Evolutionary conservation across 495 filamentous ascomycete genomes (phyloP).

Genomic region (Cercophora newfieldiana): DNA sequence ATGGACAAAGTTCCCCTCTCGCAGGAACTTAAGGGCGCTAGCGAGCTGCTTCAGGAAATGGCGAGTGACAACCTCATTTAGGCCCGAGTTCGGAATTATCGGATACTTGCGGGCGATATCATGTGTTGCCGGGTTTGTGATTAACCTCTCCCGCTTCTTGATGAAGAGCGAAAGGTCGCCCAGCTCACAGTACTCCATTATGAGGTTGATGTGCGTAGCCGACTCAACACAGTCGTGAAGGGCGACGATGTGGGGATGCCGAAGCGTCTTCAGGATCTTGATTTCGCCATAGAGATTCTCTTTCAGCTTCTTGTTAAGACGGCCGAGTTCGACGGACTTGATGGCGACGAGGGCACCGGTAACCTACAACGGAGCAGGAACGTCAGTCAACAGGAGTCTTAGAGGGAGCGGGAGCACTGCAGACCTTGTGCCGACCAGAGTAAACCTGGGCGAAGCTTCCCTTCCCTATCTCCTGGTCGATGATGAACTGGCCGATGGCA

Average conservation of each 20-base stretch:
- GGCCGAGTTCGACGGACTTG: constrained; percentile 88
- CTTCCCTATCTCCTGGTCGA: constrained; percentile 84
- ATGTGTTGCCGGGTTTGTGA: constrained; percentile 69
- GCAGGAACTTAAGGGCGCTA: constrained; percentile 86
- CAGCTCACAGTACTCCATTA: constrained; percentile 98
- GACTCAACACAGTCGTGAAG: constrained; percentile 91
- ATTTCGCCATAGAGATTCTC: constrained; percentile 96
- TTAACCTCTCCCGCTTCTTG: constrained; percentile 81
- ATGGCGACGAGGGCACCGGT: constrained; percentile 78
- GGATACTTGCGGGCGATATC: constrained; percentile 93
- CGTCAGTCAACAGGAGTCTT: constrained; percentile 41
- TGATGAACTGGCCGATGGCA: constrained; percentile 72
- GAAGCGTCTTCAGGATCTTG: constrained; percentile 83
- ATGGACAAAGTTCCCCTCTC: constrained; percentile 83
- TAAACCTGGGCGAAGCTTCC: constrained; percentile 96
- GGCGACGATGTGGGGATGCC: constrained; percentile 95
- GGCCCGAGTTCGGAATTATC: constrained; percentile 70
- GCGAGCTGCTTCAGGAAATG: constrained; percentile 96
- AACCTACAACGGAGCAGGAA: constrained; percentile 38
- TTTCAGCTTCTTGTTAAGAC: constrained; percentile 92
- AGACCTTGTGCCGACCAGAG: constrained; percentile 78
- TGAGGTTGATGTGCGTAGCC: constrained; percentile 82
- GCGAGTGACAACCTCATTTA: constrained; percentile 90
- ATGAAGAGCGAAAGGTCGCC: constrained; percentile 93
- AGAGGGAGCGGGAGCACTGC: constrained; percentile 23